Evolutionary conservation across 139 green algal species (phyloP), one percentile per base, ranked within the genome.

Genomic region (Raphidocelis subcapitata): DNA sequence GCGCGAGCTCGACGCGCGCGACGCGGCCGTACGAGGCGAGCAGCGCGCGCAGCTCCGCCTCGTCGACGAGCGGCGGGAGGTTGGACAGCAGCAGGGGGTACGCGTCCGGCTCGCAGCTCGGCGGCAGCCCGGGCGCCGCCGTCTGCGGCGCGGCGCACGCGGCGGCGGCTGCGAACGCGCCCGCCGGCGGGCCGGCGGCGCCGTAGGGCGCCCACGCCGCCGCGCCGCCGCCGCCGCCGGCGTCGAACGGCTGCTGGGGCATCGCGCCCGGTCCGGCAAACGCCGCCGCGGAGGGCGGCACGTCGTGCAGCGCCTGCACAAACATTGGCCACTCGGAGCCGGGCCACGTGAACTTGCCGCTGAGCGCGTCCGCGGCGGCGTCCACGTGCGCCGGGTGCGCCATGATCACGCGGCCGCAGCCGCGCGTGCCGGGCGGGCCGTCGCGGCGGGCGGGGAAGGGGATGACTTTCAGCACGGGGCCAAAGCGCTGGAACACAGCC

Each of bases 341-440:
- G 15, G 29, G 56, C 70, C 60, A 70, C 5, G 56, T 47, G 16
- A 62, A 67, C 41, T 67, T 70, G 46, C 61, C 70, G 24, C 59
- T 64, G 59, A 77, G 61, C 3, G 62, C 57, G 3, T 70, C 32
- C 4, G 62, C 35, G 5, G 70, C 47, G 3, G 62, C 47, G 23
- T 46, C 46, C 14, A 60, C 70, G 29, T 46, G 59, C 18, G 14
- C 31, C 60, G 61, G 59, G 28, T 55, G 36, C n/a, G 68, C 47
- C 46, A 77, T 68, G 21, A 77, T 62, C 32, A 77, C 70, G 29
- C 68, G 47, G n/a, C 70, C 70, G 28, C 70, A 77, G 33, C 70
- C 70, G 29, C 70, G 70, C 2, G 47, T 57, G 23, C 32, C 46
- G 26, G 47, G 44, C 10, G 60, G 70, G 10, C 70, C 70, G 23